These are phyloP conservation scores for Cladosporium sp. DNA, from an alignment of 2,329 filamentous ascomycete species.

Conservation along the genomic window DNA sequence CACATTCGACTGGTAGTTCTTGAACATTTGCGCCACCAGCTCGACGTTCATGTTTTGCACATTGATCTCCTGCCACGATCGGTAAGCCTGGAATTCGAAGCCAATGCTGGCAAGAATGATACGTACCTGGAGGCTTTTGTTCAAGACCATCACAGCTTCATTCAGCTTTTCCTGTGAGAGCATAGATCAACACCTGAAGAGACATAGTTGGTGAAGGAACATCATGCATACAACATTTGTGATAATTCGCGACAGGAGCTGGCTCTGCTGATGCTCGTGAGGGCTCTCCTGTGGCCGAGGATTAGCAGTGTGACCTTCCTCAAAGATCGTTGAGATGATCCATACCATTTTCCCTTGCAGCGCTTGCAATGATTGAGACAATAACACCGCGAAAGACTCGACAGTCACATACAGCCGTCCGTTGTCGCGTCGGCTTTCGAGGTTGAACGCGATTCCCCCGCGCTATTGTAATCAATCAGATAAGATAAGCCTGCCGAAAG, in stretches of 20 bases:
- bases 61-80: slow-evolving; percentile 74
- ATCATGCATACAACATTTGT: slow-evolving; percentile 75
- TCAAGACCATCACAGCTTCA: slow-evolving; percentile 85
- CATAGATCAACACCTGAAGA: not conserved
- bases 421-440: not conserved
- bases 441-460: no score
- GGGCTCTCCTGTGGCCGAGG: slow-evolving; percentile 66
- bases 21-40: slow-evolving; percentile 98
- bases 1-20: slow-evolving; percentile 98
- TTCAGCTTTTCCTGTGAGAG: slow-evolving; percentile 82
- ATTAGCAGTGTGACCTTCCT: not conserved
- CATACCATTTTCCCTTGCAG: no score
- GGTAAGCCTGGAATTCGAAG: not conserved
- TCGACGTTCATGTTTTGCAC: slow-evolving; percentile 99
- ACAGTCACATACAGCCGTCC: not conserved
- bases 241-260: slow-evolving; percentile 90
- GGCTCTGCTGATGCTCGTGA: slow-evolving; percentile 93
- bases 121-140: slow-evolving; percentile 77
- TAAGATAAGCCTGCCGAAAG: not conserved
- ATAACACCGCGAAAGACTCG: not conserved
- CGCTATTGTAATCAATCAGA: no score
- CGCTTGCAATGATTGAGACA: no score
- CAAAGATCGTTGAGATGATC: no score
- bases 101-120: not conserved
- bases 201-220: slow-evolving; percentile 15